Percentiles rank a stretch among this genome's conserved stretches.
Conservation (phyloP, 257 asterid species). For the Scutellaria galericulata region DNA sequence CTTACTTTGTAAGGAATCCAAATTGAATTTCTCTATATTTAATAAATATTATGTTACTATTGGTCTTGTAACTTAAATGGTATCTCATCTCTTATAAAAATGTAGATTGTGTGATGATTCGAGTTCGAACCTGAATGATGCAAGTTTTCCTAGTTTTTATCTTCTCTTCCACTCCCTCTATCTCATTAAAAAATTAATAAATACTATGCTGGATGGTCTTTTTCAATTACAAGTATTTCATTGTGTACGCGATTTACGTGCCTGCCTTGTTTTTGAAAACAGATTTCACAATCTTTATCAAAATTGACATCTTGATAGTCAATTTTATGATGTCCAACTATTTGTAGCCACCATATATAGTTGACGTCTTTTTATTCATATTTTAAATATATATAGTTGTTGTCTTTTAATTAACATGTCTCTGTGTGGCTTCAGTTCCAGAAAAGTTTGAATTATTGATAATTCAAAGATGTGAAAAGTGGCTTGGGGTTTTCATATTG, state of each 20-base stretch:
- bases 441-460: not conserved
- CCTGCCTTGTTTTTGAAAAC: conserved; percentile 33
- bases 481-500: not conserved
- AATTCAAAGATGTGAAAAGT: not conserved
- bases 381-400: too few species aligned
- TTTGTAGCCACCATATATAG: conserved; percentile 1
- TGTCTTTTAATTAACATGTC: not conserved
- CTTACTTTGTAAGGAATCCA: too few species aligned
- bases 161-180: too few species aligned
- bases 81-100: too few species aligned
- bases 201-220: not conserved
- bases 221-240: not conserved
- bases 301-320: conserved; percentile 1
- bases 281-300: not conserved
- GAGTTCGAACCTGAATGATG: too few species aligned
- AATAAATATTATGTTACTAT: too few species aligned
- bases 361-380: not conserved
- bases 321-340: not conserved
- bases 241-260: conserved; percentile 27
- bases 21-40: too few species aligned
- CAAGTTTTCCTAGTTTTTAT: too few species aligned
- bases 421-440: not conserved
- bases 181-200: too few species aligned
- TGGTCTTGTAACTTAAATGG: too few species aligned
- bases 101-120: too few species aligned